Percentiles rank a stretch among this genome's conserved stretches.
These are phyloP conservation scores for Pseudopyricularia cyperi DNA, from an alignment of 2,329 filamentous ascomycete species.

Conservation along the genomic window DNA sequence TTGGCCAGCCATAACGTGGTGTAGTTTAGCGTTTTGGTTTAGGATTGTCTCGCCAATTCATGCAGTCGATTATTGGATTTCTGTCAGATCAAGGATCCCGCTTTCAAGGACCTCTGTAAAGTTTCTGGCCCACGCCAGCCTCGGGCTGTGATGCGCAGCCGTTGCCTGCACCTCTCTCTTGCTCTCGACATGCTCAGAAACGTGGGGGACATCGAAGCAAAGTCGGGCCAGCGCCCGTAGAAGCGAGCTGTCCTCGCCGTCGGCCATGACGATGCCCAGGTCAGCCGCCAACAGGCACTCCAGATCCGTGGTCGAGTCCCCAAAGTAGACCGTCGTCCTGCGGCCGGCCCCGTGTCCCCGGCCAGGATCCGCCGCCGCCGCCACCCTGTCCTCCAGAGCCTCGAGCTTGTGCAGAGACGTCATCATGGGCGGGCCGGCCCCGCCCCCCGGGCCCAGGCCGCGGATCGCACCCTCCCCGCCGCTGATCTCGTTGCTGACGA, in stretches of 20 bases:
- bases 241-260: conserved; percentile 18
- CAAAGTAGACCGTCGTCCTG: conserved; percentile 35
- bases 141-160: background rate
- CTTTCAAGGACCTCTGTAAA: conserved; percentile 25
- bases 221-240: conserved; percentile 23
- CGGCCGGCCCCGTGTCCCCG: background rate
- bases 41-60: no score
- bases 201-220: conserved; percentile 23
- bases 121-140: conserved; percentile 27
- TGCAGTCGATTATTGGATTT: background rate
- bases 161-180: background rate
- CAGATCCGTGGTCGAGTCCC: conserved; percentile 44
- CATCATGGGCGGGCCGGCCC: conserved; percentile 15
- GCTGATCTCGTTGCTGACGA: conserved; percentile 28
- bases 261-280: conserved; percentile 32
- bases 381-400: conserved; percentile 16
- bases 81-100: background rate
- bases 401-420: conserved; percentile 33
- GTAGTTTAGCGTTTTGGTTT: no score
- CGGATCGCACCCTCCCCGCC: conserved; percentile 25
- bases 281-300: conserved; percentile 32
- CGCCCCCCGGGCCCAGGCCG: conserved; percentile 18
- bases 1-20: no score
- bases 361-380: conserved; percentile 10
- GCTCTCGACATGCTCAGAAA: conserved; percentile 9